Conservation (phyloP, 805 yeast species). For the Barnettozyma salicaria region DNA sequence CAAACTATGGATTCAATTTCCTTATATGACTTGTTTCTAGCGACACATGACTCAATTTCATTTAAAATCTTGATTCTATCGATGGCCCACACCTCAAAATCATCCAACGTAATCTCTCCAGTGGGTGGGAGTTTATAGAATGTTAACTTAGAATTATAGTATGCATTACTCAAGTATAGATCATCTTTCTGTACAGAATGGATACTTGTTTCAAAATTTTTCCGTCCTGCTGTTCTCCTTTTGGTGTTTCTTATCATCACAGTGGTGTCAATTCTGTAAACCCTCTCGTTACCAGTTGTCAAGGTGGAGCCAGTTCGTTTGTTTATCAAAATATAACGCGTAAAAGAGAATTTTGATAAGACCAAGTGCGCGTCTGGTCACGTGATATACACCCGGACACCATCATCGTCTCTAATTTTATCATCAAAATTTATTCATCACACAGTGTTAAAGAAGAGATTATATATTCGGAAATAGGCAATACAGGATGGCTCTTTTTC, state of each 20-base stretch:
- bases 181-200: slow-evolving; percentile 27
- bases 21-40: slow-evolving; percentile 54
- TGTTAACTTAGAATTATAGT: slow-evolving; percentile 54
- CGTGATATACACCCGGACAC: slow-evolving; percentile 3
- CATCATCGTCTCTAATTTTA: slow-evolving; percentile 4
- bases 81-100: slow-evolving; percentile 94
- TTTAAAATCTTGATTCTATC: slow-evolving; percentile 79
- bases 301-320: too few relatives aligned
- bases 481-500: slow-evolving; percentile 58
- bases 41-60: slow-evolving; percentile 72
- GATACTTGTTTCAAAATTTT: slow-evolving; percentile 46
- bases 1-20: slow-evolving; percentile 63
- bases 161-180: slow-evolving; percentile 33
- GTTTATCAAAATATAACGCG: too few relatives aligned
- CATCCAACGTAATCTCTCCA: slow-evolving; percentile 83
- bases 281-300: too few relatives aligned
- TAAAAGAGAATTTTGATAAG: not conserved
- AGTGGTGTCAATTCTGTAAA: not conserved
- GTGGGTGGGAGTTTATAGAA: slow-evolving; percentile 75
- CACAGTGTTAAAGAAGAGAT: too few relatives aligned
- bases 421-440: too few relatives aligned
- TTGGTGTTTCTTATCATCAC: slow-evolving; percentile 67
- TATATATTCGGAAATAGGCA: not conserved
- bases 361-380: not conserved
- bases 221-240: slow-evolving; percentile 68